Evolutionary conservation across 371 early-diverging fungal species (phyloP), one percentile per base, ranked within the genome.

Genomic region (Mortierella polycephala): DNA sequence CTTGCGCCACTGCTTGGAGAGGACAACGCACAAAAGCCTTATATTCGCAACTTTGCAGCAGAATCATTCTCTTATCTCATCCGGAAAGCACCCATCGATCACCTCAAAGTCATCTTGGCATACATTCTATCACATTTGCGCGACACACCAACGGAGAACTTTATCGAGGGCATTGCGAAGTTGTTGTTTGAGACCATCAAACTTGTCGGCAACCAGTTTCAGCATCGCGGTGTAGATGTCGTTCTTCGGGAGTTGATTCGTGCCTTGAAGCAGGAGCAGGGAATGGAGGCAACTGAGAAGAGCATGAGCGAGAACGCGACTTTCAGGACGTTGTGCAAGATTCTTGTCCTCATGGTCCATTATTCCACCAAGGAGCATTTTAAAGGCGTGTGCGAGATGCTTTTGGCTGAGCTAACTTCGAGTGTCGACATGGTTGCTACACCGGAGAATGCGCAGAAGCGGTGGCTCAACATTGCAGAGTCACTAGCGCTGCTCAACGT

Each of bases 11-110:
- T 93, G 18, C 85, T 98, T 23, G 90, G 91, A 41, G 86, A 89
- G 58, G 83, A 85, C 41, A 68, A 71, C 64, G 75, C 86, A 61
- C 86, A 90, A 67, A 90, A 90, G 64, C 86, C 88, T 16, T 93
- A 92, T 83, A 90, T 96, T 46, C 93, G 96, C 52, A 87, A 89
- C 55, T 99, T 98, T 72, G 90, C 95, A 3, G 96, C 96, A 42
- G 96, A 98, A 80, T 89, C 96, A 2, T 92, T 97, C 85, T 93
- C 96, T 16, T 97, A 91, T 71, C 84, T 98, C 60, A 79, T 98
- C 63, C 87, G 98, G 37, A 95, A 95, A 67, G 85, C 90, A 8
- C 84, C 88, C 7, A 87, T 83, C 9, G 85, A 88, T 8, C 83
- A 85, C 14, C 83, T 94, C 66, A 84, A 80, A 42, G 65, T 77